A percentile compares a stretch with the other conserved stretches of the same genome.
phyloP scores from a whole-genome alignment of 75 land plant genomes.

The Isoetes taiwanensis region DNA sequence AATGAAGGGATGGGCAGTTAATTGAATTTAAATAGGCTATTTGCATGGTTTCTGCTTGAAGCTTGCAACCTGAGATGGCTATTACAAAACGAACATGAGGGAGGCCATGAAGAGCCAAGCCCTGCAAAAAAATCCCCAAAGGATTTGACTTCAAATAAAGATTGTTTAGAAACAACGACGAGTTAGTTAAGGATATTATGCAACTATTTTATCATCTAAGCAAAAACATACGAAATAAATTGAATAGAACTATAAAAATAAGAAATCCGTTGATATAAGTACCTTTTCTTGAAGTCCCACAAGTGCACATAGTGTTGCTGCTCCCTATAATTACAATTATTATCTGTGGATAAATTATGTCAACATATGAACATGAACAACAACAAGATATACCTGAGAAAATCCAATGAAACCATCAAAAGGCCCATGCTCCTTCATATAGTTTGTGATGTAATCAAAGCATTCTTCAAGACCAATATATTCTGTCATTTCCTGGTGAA shows the following conservation, averaged over 20 bases:
- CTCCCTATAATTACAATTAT: neutral
- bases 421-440: conserved; percentile 3
- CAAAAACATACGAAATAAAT: neutral
- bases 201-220: neutral
- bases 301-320: too few species aligned
- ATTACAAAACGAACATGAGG: conserved; percentile 57
- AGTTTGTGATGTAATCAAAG: neutral
- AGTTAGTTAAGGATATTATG: neutral
- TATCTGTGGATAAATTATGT: neutral
- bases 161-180: neutral
- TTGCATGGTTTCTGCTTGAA: conserved; percentile 16
- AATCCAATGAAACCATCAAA: conserved; percentile 6
- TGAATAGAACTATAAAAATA: neutral
- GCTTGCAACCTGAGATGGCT: conserved; percentile 62
- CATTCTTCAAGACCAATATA: neutral
- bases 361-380: neutral
- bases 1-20: conserved; percentile 50
- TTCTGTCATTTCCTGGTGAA: neutral
- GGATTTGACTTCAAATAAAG: too few species aligned
- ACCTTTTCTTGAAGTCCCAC: too few species aligned
- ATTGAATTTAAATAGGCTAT: conserved; percentile 38
- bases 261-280: neutral
- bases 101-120: conserved; percentile 57
- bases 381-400: neutral
- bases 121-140: too few species aligned